phyloP scores from a whole-genome alignment of 2,329 filamentous ascomycete species.

The Chaetomium globosum region DNA sequence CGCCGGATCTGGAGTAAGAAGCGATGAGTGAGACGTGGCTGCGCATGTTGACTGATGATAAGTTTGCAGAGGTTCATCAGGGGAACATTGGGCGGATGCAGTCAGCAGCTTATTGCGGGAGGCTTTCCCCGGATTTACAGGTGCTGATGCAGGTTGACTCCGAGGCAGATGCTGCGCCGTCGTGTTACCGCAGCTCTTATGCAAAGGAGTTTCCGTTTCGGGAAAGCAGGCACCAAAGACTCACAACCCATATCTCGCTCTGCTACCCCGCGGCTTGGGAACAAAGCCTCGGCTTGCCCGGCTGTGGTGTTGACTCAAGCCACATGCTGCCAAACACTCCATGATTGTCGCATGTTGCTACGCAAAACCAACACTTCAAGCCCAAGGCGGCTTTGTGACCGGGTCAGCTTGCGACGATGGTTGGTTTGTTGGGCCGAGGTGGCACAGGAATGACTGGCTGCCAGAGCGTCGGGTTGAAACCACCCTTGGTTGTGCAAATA shows the following conservation, averaged over 20 bases:
- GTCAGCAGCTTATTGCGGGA: conserved; percentile 13
- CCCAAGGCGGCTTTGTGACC: not conserved
- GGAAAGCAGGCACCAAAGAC: not conserved
- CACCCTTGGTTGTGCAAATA: not conserved
- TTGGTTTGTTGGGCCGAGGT: conserved; percentile 11
- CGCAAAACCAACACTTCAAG: not conserved
- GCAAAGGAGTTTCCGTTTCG: conserved; percentile 8
- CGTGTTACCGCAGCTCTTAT: not conserved
- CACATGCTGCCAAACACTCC: not conserved
- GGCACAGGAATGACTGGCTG: conserved; percentile 19
- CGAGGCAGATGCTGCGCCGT: conserved; percentile 15
- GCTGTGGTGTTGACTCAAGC: not conserved
- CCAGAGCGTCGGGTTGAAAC: conserved; percentile 16
- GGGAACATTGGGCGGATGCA: not conserved
- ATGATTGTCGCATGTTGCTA: not conserved
- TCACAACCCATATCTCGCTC: not conserved
- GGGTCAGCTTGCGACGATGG: not conserved
- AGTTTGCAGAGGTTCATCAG: not conserved
- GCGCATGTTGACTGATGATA: conserved; percentile 4
- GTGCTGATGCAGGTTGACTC: conserved; percentile 8
- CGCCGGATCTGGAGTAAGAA: not conserved
- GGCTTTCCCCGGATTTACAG: not conserved
- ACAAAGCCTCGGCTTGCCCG: not conserved
- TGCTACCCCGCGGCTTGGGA: not conserved
- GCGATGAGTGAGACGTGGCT: not conserved